Conservation (phyloP, 129 eudicot species). For the Tanacetum coccineum region DNA sequence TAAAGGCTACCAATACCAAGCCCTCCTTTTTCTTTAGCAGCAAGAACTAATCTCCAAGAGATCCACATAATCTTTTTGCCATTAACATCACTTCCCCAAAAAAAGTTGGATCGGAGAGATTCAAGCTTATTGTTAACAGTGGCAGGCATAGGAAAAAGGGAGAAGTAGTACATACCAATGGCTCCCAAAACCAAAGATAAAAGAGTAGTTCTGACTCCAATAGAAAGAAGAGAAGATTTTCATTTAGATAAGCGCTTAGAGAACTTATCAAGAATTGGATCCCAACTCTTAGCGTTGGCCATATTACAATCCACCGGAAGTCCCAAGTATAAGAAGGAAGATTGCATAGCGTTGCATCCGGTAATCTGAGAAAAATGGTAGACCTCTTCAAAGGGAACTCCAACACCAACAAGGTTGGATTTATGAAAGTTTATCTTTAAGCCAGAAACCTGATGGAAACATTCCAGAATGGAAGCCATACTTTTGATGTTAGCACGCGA, state of each 20-base stretch:
- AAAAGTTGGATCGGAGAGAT: neutral
- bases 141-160: neutral
- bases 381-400: neutral
- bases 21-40: no score
- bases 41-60: no score
- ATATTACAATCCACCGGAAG: neutral
- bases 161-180: neutral
- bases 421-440: no score
- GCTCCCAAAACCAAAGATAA: neutral
- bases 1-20: no score
- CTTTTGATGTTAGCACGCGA: neutral
- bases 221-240: no score
- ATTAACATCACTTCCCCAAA: neutral
- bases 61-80: no score
- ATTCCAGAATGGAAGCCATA: no score
- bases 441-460: neutral
- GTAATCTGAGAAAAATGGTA: neutral
- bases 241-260: neutral
- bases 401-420: neutral
- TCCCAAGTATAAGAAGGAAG: neutral
- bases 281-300: neutral
- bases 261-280: neutral
- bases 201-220: neutral
- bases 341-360: neutral
- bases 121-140: neutral